Evolutionary conservation across 2,329 filamentous ascomycete genomes (phyloP).

Genomic region (Trichoderma gracile): DNA sequence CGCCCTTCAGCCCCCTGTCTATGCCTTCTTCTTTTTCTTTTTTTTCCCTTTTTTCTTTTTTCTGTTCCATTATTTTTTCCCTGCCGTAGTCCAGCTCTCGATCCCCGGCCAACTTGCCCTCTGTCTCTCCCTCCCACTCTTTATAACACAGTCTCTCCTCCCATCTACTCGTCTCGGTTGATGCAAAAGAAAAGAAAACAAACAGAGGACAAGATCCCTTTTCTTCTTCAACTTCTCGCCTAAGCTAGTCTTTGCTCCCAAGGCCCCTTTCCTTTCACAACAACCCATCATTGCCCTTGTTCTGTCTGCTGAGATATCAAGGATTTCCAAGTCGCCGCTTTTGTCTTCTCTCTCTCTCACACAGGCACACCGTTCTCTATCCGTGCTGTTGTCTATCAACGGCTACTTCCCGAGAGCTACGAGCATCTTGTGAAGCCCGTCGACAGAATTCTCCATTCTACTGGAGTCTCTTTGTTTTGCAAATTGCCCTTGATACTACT

Average conservation of each 20-base stretch:
- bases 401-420: not conserved
- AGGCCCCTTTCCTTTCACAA: slow-evolving; percentile 3
- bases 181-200: not conserved
- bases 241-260: slow-evolving; percentile 12
- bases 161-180: slow-evolving; percentile 10
- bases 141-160: slow-evolving; percentile 24
- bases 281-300: slow-evolving; percentile 8
- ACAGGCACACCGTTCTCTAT: not conserved
- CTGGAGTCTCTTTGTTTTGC: not conserved
- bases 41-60: not conserved
- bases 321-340: not conserved
- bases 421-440: not conserved
- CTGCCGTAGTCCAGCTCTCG: slow-evolving; percentile 3
- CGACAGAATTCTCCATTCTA: not conserved
- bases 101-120: slow-evolving; percentile 13
- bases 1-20: slow-evolving; percentile 17
- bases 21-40: slow-evolving; percentile 3
- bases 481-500: not conserved
- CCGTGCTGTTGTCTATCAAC: not conserved
- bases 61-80: not conserved
- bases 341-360: not conserved
- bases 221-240: slow-evolving; percentile 11
- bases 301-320: not conserved
- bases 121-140: not conserved
- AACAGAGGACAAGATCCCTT: not conserved